phyloP scores from a whole-genome alignment of 495 filamentous ascomycete species.

The Hypoxylon lienhwacheense region DNA sequence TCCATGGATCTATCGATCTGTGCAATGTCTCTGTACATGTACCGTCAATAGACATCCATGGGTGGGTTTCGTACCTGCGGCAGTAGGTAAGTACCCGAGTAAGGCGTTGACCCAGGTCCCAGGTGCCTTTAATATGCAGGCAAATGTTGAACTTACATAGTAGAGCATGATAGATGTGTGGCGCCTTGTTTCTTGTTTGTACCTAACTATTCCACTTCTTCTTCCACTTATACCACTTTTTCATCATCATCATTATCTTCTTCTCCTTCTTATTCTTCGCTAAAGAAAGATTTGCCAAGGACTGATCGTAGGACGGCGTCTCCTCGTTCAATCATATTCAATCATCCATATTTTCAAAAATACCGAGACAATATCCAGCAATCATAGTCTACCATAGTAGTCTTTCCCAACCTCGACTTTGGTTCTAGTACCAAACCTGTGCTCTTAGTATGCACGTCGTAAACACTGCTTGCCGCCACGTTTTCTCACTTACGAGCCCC shows the following conservation, averaged over 20 bases:
- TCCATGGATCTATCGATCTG: too few species aligned
- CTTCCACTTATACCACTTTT: too few species aligned
- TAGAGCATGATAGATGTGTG: slow-evolving; percentile 1
- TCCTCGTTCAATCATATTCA: slow-evolving; percentile 12
- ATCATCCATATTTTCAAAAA: too few species aligned
- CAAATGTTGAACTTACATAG: neutral
- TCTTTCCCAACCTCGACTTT: too few species aligned
- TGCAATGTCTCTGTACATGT: too few species aligned
- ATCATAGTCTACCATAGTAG: too few species aligned
- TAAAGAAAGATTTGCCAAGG: slow-evolving; percentile 7
- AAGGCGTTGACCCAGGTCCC: neutral
- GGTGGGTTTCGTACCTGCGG: neutral
- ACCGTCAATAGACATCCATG: too few species aligned
- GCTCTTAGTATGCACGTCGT: slow-evolving; percentile 21
- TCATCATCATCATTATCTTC: neutral
- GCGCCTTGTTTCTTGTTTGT: slow-evolving; percentile 1
- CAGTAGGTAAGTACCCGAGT: neutral
- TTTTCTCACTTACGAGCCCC: slow-evolving; percentile 14
- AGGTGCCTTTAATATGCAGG: neutral
- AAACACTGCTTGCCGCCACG: slow-evolving; percentile 12
- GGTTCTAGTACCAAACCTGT: slow-evolving; percentile 7
- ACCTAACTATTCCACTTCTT: too few species aligned
- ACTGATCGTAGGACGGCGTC: slow-evolving; percentile 4
- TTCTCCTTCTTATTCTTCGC: neutral
- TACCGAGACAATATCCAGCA: too few species aligned